These are phyloP conservation scores for Globomyces pollinis-pini DNA, from an alignment of 192 early-diverging fungal species.

Conservation along the genomic window DNA sequence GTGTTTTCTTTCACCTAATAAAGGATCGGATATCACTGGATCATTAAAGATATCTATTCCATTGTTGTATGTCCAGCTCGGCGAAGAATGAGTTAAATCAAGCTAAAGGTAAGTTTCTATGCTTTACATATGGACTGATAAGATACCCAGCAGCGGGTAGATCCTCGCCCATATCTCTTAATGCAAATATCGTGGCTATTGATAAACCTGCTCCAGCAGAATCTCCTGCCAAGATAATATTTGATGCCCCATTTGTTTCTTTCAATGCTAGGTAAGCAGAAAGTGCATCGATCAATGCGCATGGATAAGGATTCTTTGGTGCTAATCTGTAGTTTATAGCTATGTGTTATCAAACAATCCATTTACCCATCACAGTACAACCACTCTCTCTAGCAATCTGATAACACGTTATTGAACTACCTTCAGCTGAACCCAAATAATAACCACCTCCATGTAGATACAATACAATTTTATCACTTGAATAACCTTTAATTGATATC, in stretches of 20 bases:
- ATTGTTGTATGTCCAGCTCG: background rate
- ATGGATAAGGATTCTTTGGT: slow-evolving; percentile 11
- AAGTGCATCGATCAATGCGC: slow-evolving; percentile 8
- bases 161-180: slow-evolving; percentile 11
- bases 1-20: slow-evolving; percentile 4
- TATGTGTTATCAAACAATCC: too few species aligned
- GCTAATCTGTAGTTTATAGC: slow-evolving; percentile 17
- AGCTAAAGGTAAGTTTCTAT: slow-evolving; percentile 6
- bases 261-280: slow-evolving; percentile 7
- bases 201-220: slow-evolving; percentile 29
- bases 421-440: background rate
- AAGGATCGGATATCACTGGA: background rate
- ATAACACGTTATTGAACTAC: background rate
- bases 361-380: too few species aligned
- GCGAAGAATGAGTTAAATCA: slow-evolving; percentile 8
- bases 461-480: background rate
- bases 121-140: background rate
- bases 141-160: slow-evolving; percentile 4
- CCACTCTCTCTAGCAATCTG: background rate
- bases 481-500: background rate
- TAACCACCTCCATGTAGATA: background rate
- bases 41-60: background rate
- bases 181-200: slow-evolving; percentile 1
- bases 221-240: slow-evolving; percentile 44
- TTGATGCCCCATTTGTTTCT: slow-evolving; percentile 12